Percentiles rank a stretch among this genome's conserved stretches.
Evolutionary conservation across 1,139 yeast genomes (phyloP).

Genomic region (Keqinozyma sinolaborantium): DNA sequence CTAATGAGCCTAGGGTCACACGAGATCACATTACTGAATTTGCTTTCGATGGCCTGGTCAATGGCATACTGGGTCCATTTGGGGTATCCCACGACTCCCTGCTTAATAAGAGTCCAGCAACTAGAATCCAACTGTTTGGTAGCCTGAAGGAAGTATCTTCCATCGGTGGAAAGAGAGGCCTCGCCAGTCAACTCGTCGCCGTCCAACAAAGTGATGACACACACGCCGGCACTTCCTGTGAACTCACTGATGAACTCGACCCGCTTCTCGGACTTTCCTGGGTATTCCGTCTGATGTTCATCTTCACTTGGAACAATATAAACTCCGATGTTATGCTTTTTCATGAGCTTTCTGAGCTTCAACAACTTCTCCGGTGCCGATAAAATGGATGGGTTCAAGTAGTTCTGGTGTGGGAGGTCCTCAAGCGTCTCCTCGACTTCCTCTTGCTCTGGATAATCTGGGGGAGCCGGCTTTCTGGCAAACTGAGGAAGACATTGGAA

Average conservation of each 20-base stretch:
- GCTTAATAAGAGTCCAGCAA: slow-evolving; percentile 37
- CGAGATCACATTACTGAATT: slow-evolving; percentile 35
- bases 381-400: slow-evolving; percentile 5
- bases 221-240: slow-evolving; percentile 58
- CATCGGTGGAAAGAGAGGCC: slow-evolving; percentile 54
- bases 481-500: slow-evolving; percentile 23
- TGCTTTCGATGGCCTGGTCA: slow-evolving; percentile 27
- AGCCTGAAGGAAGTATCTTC: slow-evolving; percentile 52
- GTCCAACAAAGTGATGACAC: slow-evolving; percentile 43
- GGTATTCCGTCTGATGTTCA: slow-evolving; percentile 55
- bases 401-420: slow-evolving; percentile 7
- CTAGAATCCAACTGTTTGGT: slow-evolving; percentile 34
- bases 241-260: slow-evolving; percentile 51
- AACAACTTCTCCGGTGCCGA: slow-evolving; percentile 21
- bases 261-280: slow-evolving; percentile 48
- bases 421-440: slow-evolving; percentile 3
- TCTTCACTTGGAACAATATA: slow-evolving; percentile 59
- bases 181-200: slow-evolving; percentile 27
- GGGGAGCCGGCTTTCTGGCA: slow-evolving; percentile 1
- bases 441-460: not conserved
- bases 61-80: slow-evolving; percentile 38
- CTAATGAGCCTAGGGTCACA: slow-evolving; percentile 38
- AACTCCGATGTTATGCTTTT: slow-evolving; percentile 38
- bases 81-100: slow-evolving; percentile 32
- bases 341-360: slow-evolving; percentile 39